A percentile compares a stretch with the other conserved stretches of the same genome.
Evolutionary conservation across 1,284 basidiomycete genomes (phyloP).

Genomic region (Pseudomicrostroma phylloplanum): DNA sequence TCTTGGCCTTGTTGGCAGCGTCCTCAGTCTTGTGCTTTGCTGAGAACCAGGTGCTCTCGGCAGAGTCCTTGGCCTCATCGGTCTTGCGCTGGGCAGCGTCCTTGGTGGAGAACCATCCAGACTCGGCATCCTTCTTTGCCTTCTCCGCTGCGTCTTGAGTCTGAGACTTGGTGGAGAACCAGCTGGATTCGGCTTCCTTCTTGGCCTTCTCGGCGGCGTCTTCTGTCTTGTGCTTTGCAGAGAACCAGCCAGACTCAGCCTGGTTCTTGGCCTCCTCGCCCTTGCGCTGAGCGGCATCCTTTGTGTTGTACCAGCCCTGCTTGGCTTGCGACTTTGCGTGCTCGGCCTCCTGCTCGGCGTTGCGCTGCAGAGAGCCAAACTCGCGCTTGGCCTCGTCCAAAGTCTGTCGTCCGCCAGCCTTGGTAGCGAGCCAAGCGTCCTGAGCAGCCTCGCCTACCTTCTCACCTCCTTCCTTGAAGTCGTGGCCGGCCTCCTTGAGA

Average conservation of each 20-base stretch:
- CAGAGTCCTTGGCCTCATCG: conserved; percentile 6
- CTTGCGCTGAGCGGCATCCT: conserved; percentile 11
- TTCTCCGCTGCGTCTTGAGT: background rate
- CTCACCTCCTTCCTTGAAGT: conserved; percentile 16
- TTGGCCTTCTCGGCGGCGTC: background rate
- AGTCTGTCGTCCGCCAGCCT: background rate
- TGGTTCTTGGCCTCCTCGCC: conserved; percentile 11
- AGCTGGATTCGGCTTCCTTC: background rate
- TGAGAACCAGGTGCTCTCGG: no score
- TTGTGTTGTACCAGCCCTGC: conserved; percentile 13
- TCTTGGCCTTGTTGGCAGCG: conserved; percentile 1
- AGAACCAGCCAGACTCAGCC: background rate
- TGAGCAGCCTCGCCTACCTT: conserved; percentile 9
- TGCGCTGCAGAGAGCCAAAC: background rate
- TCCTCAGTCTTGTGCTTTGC: background rate
- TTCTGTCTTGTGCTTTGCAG: background rate
- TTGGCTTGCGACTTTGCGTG: conserved; percentile 13
- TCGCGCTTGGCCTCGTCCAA: background rate
- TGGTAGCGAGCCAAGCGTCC: background rate
- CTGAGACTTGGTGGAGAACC: conserved; percentile 3
- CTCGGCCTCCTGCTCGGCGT: background rate
- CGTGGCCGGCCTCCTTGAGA: conserved; percentile 21
- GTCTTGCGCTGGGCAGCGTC: conserved; percentile 14
- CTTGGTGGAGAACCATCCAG: conserved; percentile 14
- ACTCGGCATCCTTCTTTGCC: conserved; percentile 12